A percentile compares a stretch with the other conserved stretches of the same genome.
phyloP scores from a whole-genome alignment of 163 green algal species.

The Chlamydomonas reinhardtii region DNA sequence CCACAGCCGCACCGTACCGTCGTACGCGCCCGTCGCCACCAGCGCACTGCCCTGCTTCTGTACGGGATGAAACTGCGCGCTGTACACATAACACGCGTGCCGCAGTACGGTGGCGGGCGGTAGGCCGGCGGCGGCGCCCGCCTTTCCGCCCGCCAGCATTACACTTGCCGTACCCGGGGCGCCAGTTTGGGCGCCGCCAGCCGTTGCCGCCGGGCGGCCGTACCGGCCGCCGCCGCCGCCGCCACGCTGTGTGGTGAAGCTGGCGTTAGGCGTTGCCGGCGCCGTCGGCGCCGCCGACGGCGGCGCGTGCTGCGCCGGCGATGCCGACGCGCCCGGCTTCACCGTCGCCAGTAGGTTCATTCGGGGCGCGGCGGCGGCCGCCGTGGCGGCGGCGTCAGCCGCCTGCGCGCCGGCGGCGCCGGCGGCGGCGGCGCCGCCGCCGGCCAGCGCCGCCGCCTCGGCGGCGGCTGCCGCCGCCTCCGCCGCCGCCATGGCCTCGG shows the following conservation, averaged over 20 bases:
- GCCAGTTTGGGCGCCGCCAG: neutral
- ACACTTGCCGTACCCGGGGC: neutral
- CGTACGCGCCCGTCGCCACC: conserved; percentile 45
- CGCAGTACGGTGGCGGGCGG: conserved; percentile 32
- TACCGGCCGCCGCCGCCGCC: neutral
- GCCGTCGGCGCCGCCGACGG: neutral
- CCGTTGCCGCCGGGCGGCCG: neutral
- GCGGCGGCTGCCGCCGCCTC: conserved; percentile 1
- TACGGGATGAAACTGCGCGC: conserved; percentile 44
- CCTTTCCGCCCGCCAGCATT: neutral
- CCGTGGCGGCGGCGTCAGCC: conserved; percentile 10
- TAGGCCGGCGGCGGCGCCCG: neutral
- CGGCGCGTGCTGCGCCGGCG: neutral
- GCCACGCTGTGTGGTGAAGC: neutral
- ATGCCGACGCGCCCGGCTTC: neutral
- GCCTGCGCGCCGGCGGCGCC: neutral
- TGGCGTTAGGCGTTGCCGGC: neutral
- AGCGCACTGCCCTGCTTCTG: conserved; percentile 38
- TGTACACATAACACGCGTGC: conserved; percentile 42
- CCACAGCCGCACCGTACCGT: conserved; percentile 49
- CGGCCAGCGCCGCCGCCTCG: neutral
- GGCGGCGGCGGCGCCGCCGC: neutral
- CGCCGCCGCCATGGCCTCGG: neutral
- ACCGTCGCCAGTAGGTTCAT: conserved; percentile 34
- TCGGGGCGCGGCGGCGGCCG: neutral